Evolutionary conservation across 2,329 filamentous ascomycete genomes (phyloP), one percentile per base, ranked within the genome.

Genomic region (Sclerotinia subarctica): DNA sequence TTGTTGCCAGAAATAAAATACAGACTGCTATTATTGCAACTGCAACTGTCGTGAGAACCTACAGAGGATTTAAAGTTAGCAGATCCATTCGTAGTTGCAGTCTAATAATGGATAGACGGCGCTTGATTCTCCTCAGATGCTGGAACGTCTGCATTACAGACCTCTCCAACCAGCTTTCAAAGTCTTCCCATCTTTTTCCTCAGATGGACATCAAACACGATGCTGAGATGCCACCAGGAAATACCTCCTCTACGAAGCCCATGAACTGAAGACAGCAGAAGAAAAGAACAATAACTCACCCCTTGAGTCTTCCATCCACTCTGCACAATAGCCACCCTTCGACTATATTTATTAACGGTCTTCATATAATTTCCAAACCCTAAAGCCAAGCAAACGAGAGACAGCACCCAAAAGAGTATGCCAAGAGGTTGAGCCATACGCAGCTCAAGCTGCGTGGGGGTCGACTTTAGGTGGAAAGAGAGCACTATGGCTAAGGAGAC

Each of bases 231-330:
- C 13, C 17, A 42, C 38, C 13, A 42, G 38, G 3, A 42, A 42
- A 42, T 11, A 42, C 3, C 38, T 42, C 38, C 38, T 42, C 24
- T 17, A 17, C 10, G 24, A 32, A 52, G 13, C 15, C 10, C 35
- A 62, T 11, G 5, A 47, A 57, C 10, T 19, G 57, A 6, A 32
- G 35, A 24, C 3, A 38, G 49, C 2, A 32, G 44, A 29, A 11
- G 5, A 49, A 17, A 68, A 68, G n/a, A 62, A 68, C 67, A 54
- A 51, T 47, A 68, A 72, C 66, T 68, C 64, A 96, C 91, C 53
- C 89, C 79, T 77, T 98, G 94, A 49, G 95, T 98, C 79, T 93
- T 94, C 90, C 92, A 95, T 1, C 95, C 95, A 42, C 88, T 91
- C 81, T 99, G 95, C 51, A 99, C 95, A 71, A 98, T 85, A 0